A percentile compares a stretch with the other conserved stretches of the same genome.
These are phyloP conservation scores for Rosellinia necatrix DNA, from an alignment of 2,329 filamentous ascomycete genomes.

Conservation along the genomic window DNA sequence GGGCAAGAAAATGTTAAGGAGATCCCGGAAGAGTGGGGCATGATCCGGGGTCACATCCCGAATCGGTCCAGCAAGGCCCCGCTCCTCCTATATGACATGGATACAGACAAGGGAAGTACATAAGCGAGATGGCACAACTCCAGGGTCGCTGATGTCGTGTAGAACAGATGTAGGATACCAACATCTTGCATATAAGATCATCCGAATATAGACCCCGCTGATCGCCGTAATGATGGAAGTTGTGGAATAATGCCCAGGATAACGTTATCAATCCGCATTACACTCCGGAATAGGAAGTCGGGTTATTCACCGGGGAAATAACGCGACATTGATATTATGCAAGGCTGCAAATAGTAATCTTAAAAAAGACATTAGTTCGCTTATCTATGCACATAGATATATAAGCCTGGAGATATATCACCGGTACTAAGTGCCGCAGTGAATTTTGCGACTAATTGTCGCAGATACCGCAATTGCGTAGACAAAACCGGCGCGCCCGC, in stretches of 20 bases:
- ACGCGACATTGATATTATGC: constrained; percentile 9
- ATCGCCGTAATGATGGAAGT: background rate
- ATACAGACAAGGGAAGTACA: background rate
- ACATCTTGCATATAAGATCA: constrained; percentile 13
- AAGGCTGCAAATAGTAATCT: constrained; percentile 11
- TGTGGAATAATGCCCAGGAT: background rate
- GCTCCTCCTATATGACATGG: background rate
- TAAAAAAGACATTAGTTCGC: too few relatives aligned
- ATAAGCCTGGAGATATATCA: too few relatives aligned
- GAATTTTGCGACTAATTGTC: too few relatives aligned
- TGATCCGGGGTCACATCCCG: constrained; percentile 15
- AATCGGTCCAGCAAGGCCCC: background rate
- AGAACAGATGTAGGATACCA: background rate
- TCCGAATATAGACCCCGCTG: constrained; percentile 9
- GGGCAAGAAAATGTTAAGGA: background rate
- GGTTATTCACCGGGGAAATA: constrained; percentile 1
- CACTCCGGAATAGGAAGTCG: constrained; percentile 5
- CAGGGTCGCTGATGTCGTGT: background rate
- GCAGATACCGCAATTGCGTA: too few relatives aligned
- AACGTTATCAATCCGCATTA: background rate
- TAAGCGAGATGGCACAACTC: constrained; percentile 12
- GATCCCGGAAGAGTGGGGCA: constrained; percentile 2
- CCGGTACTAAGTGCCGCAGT: too few relatives aligned
- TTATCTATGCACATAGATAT: too few relatives aligned
- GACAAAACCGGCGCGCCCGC: too few relatives aligned